These are phyloP conservation scores for Fusarium algeriense DNA, from an alignment of 2,329 filamentous ascomycete genomes.

Conservation along the genomic window DNA sequence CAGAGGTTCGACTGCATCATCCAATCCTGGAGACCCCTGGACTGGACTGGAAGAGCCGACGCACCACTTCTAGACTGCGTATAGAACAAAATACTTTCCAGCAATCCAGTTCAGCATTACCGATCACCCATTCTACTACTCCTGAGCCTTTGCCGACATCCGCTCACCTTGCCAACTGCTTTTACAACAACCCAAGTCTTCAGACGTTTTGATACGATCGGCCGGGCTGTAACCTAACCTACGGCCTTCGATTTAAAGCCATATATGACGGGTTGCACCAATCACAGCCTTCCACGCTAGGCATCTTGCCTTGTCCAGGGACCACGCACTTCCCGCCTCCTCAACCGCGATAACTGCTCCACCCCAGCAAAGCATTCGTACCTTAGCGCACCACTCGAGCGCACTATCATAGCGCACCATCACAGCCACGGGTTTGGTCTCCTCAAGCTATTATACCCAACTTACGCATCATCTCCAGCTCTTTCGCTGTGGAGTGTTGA, in stretches of 20 bases:
- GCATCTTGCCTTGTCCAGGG: conserved; percentile 40
- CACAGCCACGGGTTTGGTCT: conserved; percentile 38
- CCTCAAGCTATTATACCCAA: conserved; percentile 44
- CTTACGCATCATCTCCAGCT: conserved; percentile 46
- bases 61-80: conserved; percentile 20
- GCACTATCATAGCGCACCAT: conserved; percentile 37
- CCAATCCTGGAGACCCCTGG: conserved; percentile 37
- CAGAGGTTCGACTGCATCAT: conserved; percentile 36
- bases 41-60: conserved; percentile 35
- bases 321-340: conserved; percentile 38
- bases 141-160: not conserved
- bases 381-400: conserved; percentile 37
- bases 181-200: not conserved
- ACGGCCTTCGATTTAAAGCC: conserved; percentile 18
- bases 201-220: not conserved
- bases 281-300: conserved; percentile 51
- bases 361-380: conserved; percentile 43
- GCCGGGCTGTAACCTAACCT: conserved; percentile 5
- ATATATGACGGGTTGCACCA: conserved; percentile 44
- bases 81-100: conserved; percentile 10
- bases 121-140: not conserved
- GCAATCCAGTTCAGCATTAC: conserved; percentile 5
- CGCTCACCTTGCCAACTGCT: not conserved
- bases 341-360: conserved; percentile 39
- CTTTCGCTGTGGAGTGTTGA: conserved; percentile 35